Conservation (phyloP, 352 stramenopile species). For the Pythium coloratum region DNA sequence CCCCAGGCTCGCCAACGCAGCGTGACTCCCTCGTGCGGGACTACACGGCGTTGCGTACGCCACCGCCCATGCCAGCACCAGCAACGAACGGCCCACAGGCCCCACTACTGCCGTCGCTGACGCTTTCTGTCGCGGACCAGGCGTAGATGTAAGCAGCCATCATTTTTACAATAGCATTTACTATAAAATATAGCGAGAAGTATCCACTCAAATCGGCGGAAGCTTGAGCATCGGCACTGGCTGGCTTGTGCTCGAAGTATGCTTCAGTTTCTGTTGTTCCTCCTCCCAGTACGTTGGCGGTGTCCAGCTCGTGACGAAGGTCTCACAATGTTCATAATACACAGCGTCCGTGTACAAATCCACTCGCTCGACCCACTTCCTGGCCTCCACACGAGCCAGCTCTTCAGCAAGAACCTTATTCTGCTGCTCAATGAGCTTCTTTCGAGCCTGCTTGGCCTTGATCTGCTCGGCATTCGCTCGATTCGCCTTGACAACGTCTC, state of each 20-base stretch:
- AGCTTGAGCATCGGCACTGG: constrained; percentile 28
- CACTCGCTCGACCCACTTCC: constrained; percentile 47
- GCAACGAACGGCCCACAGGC: neutral
- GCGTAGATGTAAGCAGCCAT: no score
- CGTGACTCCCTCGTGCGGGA: neutral
- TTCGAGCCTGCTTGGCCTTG: constrained; percentile 32
- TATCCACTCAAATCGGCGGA: constrained; percentile 22
- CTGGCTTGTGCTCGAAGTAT: neutral
- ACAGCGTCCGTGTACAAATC: constrained; percentile 70
- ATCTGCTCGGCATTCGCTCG: constrained; percentile 34
- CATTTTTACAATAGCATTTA: no score
- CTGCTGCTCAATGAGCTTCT: constrained; percentile 50
- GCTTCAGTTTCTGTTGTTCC: constrained; percentile 31
- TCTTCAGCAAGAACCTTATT: constrained; percentile 55
- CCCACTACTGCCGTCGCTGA: constrained; percentile 1
- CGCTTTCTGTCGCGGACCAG: neutral
- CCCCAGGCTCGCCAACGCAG: neutral
- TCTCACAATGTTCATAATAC: constrained; percentile 61
- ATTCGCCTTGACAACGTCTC: constrained; percentile 44
- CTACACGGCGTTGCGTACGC: constrained; percentile 2
- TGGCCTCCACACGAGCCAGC: constrained; percentile 43
- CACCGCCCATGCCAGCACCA: constrained; percentile 1
- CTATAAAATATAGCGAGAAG: no score
- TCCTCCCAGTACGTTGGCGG: constrained; percentile 60
- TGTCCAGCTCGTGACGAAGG: constrained; percentile 48